These are phyloP conservation scores for Candida awuae DNA, from an alignment of 805 yeast genomes.

Conservation along the genomic window DNA sequence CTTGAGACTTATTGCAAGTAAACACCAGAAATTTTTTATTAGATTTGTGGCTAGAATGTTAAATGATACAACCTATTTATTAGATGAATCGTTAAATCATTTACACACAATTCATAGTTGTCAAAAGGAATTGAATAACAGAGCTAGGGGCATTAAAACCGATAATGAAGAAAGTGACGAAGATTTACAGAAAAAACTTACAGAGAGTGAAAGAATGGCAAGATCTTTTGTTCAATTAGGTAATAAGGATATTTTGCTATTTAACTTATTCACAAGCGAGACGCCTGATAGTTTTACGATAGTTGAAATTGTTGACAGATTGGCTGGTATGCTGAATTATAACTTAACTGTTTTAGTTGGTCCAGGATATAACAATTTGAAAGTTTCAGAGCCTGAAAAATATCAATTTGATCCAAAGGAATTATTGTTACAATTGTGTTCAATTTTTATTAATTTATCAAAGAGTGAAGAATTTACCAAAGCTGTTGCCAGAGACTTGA, in stretches of 20 bases:
- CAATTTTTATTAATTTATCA: constrained; percentile 68
- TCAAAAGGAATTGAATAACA: constrained; percentile 53
- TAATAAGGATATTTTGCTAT: constrained; percentile 71
- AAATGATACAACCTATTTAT: constrained; percentile 84
- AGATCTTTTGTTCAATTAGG: constrained; percentile 75
- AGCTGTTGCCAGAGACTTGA: constrained; percentile 85
- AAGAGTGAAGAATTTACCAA: constrained; percentile 54
- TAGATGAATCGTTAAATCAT: constrained; percentile 84
- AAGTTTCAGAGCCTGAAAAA: constrained; percentile 74
- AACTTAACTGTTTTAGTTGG: constrained; percentile 91
- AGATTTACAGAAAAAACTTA: constrained; percentile 50
- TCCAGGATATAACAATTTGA: constrained; percentile 82
- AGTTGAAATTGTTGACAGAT: constrained; percentile 84
- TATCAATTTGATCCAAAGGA: constrained; percentile 77
- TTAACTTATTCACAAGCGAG: constrained; percentile 75
- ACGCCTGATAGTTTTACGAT: constrained; percentile 81
- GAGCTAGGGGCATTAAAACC: constrained; percentile 32
- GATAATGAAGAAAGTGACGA: constrained; percentile 46
- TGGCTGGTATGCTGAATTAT: constrained; percentile 93
- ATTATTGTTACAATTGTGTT: constrained; percentile 59
- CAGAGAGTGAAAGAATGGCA: constrained; percentile 66
- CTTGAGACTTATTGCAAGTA: constrained; percentile 56
- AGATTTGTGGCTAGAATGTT: constrained; percentile 90
- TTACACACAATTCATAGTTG: constrained; percentile 68
- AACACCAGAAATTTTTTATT: constrained; percentile 76